phyloP scores from a whole-genome alignment of 192 early-diverging fungal species.

The Coemansia sp. region DNA sequence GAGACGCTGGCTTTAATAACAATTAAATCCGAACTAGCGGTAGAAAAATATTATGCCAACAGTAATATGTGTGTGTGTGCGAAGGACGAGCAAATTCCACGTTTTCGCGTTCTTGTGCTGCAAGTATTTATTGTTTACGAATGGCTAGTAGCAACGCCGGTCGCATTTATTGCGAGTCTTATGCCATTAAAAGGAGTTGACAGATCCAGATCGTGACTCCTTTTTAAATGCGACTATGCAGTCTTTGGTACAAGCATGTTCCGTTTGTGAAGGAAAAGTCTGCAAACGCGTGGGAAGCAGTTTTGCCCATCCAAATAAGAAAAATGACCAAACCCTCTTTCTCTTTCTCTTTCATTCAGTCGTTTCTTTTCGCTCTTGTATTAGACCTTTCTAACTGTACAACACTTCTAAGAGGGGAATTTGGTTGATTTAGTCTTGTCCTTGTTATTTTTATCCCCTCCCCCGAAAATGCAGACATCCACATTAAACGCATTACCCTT shows the following conservation, averaged over 20 bases:
- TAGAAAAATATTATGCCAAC: background rate
- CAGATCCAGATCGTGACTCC: too few relatives aligned
- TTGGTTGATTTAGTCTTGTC: background rate
- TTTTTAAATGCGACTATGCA: too few relatives aligned
- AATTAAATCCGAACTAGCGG: background rate
- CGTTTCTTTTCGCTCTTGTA: background rate
- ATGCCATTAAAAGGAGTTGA: too few relatives aligned
- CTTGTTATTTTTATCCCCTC: background rate
- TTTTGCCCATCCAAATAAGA: background rate
- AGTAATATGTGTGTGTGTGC: too few relatives aligned
- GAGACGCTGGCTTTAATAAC: background rate
- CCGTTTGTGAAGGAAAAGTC: background rate
- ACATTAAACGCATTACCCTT: conserved; percentile 40
- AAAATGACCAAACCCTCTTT: background rate
- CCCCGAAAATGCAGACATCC: conserved; percentile 13
- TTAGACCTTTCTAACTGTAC: background rate
- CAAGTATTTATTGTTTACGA: too few relatives aligned
- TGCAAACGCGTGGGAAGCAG: background rate
- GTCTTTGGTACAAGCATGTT: background rate
- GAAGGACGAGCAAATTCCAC: too few relatives aligned
- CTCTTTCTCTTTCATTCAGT: background rate
- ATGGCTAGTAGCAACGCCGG: too few relatives aligned
- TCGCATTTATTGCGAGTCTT: too few relatives aligned
- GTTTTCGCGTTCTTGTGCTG: too few relatives aligned
- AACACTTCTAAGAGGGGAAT: background rate